Percentiles rank a stretch among this genome's conserved stretches.
These are phyloP conservation scores for Emydomyces testavorans DNA, from an alignment of 2,329 filamentous ascomycete species.

Conservation along the genomic window DNA sequence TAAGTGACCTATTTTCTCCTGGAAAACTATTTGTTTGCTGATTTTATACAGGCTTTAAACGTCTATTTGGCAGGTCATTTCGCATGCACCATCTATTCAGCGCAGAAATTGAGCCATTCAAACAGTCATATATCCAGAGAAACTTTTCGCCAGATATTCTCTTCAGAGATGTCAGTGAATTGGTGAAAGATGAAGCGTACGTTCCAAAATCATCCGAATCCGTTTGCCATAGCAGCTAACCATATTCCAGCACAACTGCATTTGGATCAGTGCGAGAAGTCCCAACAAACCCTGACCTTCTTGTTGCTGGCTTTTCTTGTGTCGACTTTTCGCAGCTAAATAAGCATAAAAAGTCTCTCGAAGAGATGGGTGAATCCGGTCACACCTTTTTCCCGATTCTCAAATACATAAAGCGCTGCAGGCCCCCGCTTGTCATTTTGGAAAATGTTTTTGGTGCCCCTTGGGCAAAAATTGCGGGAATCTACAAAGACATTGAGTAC, in stretches of 20 bases:
- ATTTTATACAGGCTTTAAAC: constrained; percentile 24
- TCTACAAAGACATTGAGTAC: constrained; percentile 46
- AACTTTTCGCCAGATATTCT: constrained; percentile 45
- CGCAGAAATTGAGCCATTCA: constrained; percentile 52
- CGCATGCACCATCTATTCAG: constrained; percentile 48
- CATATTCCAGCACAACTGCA: constrained; percentile 46
- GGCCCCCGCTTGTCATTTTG: constrained; percentile 54
- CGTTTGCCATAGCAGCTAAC: constrained; percentile 4
- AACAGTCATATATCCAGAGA: constrained; percentile 53
- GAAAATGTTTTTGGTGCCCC: constrained; percentile 58
- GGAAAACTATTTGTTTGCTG: background rate
- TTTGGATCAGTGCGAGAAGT: constrained; percentile 50
- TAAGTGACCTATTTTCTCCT: constrained; percentile 17
- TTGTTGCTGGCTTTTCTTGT: constrained; percentile 64
- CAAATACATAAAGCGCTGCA: constrained; percentile 43
- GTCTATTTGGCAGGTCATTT: constrained; percentile 28
- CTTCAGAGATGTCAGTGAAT: constrained; percentile 49
- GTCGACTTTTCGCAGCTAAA: constrained; percentile 64
- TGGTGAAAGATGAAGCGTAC: constrained; percentile 41
- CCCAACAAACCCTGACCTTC: constrained; percentile 49
- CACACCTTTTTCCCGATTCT: constrained; percentile 54
- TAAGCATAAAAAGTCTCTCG: constrained; percentile 40
- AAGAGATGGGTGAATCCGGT: constrained; percentile 51
- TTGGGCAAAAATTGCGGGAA: constrained; percentile 44
- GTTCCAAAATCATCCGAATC: constrained; percentile 18